Percentiles rank a stretch among this genome's conserved stretches.
Evolutionary conservation across 371 early-diverging fungal genomes (phyloP).

Genomic region (Lichtheimia hyalospora): DNA sequence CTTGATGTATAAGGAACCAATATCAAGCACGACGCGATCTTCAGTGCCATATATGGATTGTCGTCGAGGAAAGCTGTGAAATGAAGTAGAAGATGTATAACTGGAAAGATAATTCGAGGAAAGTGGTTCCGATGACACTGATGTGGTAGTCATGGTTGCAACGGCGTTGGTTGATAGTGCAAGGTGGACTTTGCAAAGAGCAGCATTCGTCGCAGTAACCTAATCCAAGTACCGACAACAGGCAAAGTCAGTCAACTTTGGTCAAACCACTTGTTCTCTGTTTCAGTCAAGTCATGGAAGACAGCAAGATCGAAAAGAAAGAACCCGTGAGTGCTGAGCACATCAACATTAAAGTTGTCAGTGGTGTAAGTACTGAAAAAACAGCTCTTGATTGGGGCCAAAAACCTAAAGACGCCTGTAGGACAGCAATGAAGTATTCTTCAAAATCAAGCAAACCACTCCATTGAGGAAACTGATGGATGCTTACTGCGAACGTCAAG

Average conservation of each 20-base stretch:
- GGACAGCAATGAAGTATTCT: slow-evolving; percentile 82
- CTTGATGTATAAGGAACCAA: slow-evolving; percentile 81
- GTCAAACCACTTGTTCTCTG: too few species aligned
- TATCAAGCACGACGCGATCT: slow-evolving; percentile 85
- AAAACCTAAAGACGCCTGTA: slow-evolving; percentile 17
- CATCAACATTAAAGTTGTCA: slow-evolving; percentile 88
- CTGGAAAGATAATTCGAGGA: slow-evolving; percentile 39
- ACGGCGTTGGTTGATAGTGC: too few species aligned
- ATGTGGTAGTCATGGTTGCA: slow-evolving; percentile 43
- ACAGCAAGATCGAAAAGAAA: slow-evolving; percentile 46
- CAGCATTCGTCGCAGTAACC: too few species aligned
- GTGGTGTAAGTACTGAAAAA: slow-evolving; percentile 60
- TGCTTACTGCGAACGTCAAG: slow-evolving; percentile 81
- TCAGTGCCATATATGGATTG: slow-evolving; percentile 74
- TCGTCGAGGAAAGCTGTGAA: slow-evolving; percentile 49
- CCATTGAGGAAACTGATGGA: slow-evolving; percentile 92
- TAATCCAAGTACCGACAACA: too few species aligned
- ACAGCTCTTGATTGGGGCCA: slow-evolving; percentile 8
- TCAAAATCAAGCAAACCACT: slow-evolving; percentile 93
- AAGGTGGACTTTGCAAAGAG: too few species aligned
- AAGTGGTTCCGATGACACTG: slow-evolving; percentile 42
- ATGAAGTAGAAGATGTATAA: slow-evolving; percentile 34
- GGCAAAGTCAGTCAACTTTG: too few species aligned
- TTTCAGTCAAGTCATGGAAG: neutral
- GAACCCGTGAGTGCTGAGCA: slow-evolving; percentile 66